These are phyloP conservation scores for Fusarium poae DNA, from an alignment of 2,329 filamentous ascomycete species.

Conservation along the genomic window DNA sequence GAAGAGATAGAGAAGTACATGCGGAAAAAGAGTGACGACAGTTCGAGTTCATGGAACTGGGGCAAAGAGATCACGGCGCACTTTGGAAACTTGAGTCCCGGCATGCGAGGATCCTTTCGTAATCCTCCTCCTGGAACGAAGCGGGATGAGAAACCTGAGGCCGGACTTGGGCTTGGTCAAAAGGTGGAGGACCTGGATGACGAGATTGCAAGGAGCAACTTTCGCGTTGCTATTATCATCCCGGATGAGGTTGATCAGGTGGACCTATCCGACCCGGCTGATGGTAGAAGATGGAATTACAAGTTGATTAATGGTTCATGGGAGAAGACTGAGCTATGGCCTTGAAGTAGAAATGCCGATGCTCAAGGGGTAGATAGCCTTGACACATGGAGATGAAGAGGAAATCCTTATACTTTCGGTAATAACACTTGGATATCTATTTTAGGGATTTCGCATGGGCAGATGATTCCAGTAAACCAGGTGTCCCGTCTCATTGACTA, in stretches of 20 bases:
- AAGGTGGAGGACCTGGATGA: slow-evolving; percentile 80
- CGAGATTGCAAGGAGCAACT: slow-evolving; percentile 76
- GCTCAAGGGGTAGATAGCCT: neutral
- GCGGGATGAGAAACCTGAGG: slow-evolving; percentile 63
- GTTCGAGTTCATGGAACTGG: slow-evolving; percentile 77
- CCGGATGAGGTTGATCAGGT: slow-evolving; percentile 82
- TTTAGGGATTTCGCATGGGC: neutral
- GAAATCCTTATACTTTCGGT: neutral
- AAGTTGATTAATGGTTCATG: slow-evolving; percentile 70
- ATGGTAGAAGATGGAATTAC: slow-evolving; percentile 75
- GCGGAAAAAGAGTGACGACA: slow-evolving; percentile 57
- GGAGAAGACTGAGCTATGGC: slow-evolving; percentile 79
- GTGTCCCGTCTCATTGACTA: neutral
- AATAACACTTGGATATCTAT: neutral
- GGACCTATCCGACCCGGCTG: slow-evolving; percentile 76
- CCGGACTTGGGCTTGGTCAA: slow-evolving; percentile 65
- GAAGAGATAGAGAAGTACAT: slow-evolving; percentile 72
- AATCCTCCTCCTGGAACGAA: slow-evolving; percentile 77
- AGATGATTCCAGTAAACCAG: neutral
- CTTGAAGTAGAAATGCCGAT: slow-evolving; percentile 50
- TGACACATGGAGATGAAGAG: neutral
- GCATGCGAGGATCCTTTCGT: slow-evolving; percentile 82
- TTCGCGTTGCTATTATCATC: slow-evolving; percentile 84
- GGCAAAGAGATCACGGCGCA: slow-evolving; percentile 82
- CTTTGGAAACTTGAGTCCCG: slow-evolving; percentile 89